Evolutionary conservation across 2,329 filamentous ascomycete species (phyloP), one percentile per base, ranked within the genome.

Genomic region (Fusarium nygamai): DNA sequence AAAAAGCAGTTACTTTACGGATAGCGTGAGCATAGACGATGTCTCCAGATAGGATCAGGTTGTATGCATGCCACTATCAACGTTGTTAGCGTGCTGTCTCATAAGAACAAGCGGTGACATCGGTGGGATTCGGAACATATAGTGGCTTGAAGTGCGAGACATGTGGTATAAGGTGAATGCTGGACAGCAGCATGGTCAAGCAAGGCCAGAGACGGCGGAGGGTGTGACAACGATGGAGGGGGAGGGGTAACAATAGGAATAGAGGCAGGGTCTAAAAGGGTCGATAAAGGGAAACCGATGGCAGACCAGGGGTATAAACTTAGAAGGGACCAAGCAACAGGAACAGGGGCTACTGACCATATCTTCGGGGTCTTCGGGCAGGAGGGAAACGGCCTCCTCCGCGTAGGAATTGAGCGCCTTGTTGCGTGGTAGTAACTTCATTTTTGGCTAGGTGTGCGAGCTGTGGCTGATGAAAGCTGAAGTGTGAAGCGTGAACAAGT

Each of bases 1-100:
- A 82, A 63, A 85, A 83, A 61, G 81, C 82, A 43, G 84, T 83
- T 63, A 90, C 87, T 74, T 90, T 90, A 73, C 89, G 88, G 60
- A 88, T 81, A 39, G 89, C 87, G 66, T 89, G 87, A 22, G 87
- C 89, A 69, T 85, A 85, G 74, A 91, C 83, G 53, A 87, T 77
- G 75, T 91, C 89, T 70, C 86, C 84, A 64, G 85, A 80, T 16
- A 85, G 82, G 76, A 91, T 89, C 69, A 91, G 84, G 81, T 91
- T 91, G 80, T 91, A 89, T 75, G 88, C 88, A 71, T 91, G 88
- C 89, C 89, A 91, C 86, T 85, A 61, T 43, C 43, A 57, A 34
- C 24, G 36, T 53, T 66, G 56, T 78, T 75, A 79, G 77, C 47
- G 24, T 43, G 22, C 29, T 56, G 61, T 67, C 51, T 63, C 43